Evolutionary conservation across 2,329 filamentous ascomycete genomes (phyloP).

Genomic region (Exophiala alcalophila): DNA sequence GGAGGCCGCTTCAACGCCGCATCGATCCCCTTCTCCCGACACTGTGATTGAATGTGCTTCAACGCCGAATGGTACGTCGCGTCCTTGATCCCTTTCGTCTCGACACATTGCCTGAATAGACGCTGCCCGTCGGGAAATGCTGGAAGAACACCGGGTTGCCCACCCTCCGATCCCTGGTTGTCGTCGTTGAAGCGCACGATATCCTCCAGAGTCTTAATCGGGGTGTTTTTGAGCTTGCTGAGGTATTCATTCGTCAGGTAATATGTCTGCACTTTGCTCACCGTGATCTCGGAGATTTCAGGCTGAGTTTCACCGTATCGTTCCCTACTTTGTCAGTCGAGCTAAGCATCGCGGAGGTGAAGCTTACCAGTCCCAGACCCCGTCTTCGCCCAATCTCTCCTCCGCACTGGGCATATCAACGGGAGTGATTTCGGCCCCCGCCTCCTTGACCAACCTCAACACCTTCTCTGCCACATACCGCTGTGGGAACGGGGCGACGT

Average conservation of each 20-base stretch:
- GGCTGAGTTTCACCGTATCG: slow-evolving; percentile 21
- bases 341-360: neutral
- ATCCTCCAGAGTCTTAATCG: slow-evolving; percentile 28
- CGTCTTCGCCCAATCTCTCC: slow-evolving; percentile 32
- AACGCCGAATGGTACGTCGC: slow-evolving; percentile 32
- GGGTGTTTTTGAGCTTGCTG: slow-evolving; percentile 21
- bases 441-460: slow-evolving; percentile 38
- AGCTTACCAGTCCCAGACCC: slow-evolving; percentile 34
- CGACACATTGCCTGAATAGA: slow-evolving; percentile 18
- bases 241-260: slow-evolving; percentile 28
- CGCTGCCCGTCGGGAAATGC: slow-evolving; percentile 34
- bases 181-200: slow-evolving; percentile 27
- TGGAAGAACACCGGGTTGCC: slow-evolving; percentile 28
- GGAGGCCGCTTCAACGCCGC: slow-evolving; percentile 27
- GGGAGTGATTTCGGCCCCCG: slow-evolving; percentile 36
- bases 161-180: slow-evolving; percentile 29
- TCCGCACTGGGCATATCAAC: slow-evolving; percentile 33
- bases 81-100: slow-evolving; percentile 28
- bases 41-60: slow-evolving; percentile 32
- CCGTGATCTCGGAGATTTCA: slow-evolving; percentile 25
- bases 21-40: slow-evolving; percentile 34
- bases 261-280: slow-evolving; percentile 28
- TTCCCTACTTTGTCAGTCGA: slow-evolving; percentile 19
- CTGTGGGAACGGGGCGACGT: slow-evolving; percentile 41
- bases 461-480: slow-evolving; percentile 36